Evolutionary conservation across 1,139 yeast species (phyloP), one percentile per base, ranked within the genome.

Genomic region (Geotrichum bryndzae): DNA sequence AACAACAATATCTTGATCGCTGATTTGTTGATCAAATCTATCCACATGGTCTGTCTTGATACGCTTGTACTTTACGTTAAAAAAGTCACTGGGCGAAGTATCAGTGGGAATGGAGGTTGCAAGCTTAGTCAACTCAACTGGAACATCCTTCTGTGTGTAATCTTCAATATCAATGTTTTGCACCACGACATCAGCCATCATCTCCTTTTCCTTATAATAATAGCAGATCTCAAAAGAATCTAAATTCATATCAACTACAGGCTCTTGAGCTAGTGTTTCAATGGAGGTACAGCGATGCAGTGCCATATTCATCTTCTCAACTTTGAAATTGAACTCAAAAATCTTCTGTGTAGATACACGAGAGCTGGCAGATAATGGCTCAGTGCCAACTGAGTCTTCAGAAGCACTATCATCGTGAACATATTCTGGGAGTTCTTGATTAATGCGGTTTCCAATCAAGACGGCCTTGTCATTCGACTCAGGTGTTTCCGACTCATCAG

Each of bases 1-100:
- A 58, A 94, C 77, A n/a, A 82, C 80, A 7, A 92, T 82, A 66
- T 83, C 84, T 72, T 90, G 97, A 68, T 92, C 97, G 71, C 79
- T 87, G 0, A 88, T 85, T 67, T 67, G 58, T n/a, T 63, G 60
- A 18, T 63, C 63, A 41, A 56, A 57, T n/a, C 41, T 48, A 33
- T 62, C 65, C 18, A 60, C 35, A 22, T 54, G 55, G 0, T 63
- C 65, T 1, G 72, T 62, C 60, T 70, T 72, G n/a, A 61, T 63
- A 75, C 83, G 38, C 56, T 64, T 64, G 70, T 88, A 90, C 31
- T 81, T 79, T 51, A 92, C 78, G 52, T 80, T 81, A 69, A 92
- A 85, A 56, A 91, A 77, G 45, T 76, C 74, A 3, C 73, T 68
- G 23, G 25, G 18, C n/a, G 38, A 25, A 8, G 76, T 78, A 13